Percentiles rank a stretch among this genome's conserved stretches.
Evolutionary conservation across 306 rosid species (phyloP).

Genomic region (Cicer arietinum): DNA sequence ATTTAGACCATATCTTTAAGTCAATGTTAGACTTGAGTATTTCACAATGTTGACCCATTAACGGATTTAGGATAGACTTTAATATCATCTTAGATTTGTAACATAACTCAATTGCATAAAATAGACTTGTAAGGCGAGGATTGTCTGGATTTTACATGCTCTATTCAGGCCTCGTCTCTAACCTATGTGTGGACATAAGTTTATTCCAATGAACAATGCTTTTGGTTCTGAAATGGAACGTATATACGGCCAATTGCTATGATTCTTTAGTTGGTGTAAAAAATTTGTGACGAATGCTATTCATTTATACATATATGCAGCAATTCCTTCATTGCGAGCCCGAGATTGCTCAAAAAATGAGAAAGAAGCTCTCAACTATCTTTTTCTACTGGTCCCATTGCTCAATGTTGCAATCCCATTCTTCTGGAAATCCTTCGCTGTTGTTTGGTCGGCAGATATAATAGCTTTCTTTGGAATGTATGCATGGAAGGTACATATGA

Average conservation of each 20-base stretch:
- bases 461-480: conserved; percentile 90
- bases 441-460: conserved; percentile 93
- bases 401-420: conserved; percentile 86
- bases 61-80: neutral
- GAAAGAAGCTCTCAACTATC: conserved; percentile 98
- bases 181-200: neutral
- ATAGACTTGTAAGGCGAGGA: neutral
- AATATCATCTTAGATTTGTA: neutral
- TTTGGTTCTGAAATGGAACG: neutral
- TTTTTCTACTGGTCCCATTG: conserved; percentile 85
- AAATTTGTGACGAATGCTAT: conserved; percentile 1
- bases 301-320: conserved; percentile 53
- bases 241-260: conserved; percentile 10
- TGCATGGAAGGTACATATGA: conserved; percentile 82
- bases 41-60: neutral
- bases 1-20: neutral
- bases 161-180: neutral
- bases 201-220: neutral
- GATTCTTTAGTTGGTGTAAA: conserved; percentile 20
- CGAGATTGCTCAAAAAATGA: conserved; percentile 97
- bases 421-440: conserved; percentile 92
- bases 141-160: neutral
- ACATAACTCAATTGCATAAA: neutral
- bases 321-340: conserved; percentile 94
- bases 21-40: neutral